Percentiles rank a stretch among this genome's conserved stretches.
phyloP scores from a whole-genome alignment of 495 filamentous ascomycete genomes.

The Xylaria palmicola region DNA sequence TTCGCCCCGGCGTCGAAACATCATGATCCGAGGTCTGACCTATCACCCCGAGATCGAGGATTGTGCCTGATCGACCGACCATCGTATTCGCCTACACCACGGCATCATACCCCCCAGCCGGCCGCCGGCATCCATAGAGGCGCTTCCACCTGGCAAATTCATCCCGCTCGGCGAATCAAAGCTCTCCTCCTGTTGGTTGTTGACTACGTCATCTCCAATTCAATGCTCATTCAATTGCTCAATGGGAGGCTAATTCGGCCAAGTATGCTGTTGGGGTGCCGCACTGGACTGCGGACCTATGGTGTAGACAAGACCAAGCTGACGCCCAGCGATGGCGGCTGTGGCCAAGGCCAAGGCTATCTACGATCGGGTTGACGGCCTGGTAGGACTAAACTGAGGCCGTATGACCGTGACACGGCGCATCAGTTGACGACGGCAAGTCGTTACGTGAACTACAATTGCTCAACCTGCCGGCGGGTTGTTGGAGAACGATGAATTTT shows the following conservation, averaged over 20 bases:
- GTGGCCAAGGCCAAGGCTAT: background rate
- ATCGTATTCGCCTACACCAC: background rate
- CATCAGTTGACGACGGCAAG: background rate
- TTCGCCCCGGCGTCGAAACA: background rate
- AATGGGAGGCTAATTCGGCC: background rate
- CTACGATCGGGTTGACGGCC: background rate
- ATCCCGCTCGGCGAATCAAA: background rate
- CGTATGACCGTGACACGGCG: conserved; percentile 1
- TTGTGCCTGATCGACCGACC: background rate
- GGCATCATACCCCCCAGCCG: background rate
- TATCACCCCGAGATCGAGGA: background rate
- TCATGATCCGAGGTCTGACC: background rate
- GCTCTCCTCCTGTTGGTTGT: background rate
- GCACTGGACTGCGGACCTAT: background rate
- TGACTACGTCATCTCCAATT: background rate
- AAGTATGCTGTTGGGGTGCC: background rate
- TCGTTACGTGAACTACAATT: background rate
- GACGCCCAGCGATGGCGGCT: background rate
- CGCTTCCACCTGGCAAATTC: background rate
- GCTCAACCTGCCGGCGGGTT: background rate
- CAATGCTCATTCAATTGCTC: too few relatives aligned
- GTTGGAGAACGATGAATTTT: too few relatives aligned
- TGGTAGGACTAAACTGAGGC: background rate
- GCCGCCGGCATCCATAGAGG: background rate
- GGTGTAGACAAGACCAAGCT: background rate